Conservation (phyloP, 2,329 filamentous ascomycete species). For the Fusarium tuaranense region DNA sequence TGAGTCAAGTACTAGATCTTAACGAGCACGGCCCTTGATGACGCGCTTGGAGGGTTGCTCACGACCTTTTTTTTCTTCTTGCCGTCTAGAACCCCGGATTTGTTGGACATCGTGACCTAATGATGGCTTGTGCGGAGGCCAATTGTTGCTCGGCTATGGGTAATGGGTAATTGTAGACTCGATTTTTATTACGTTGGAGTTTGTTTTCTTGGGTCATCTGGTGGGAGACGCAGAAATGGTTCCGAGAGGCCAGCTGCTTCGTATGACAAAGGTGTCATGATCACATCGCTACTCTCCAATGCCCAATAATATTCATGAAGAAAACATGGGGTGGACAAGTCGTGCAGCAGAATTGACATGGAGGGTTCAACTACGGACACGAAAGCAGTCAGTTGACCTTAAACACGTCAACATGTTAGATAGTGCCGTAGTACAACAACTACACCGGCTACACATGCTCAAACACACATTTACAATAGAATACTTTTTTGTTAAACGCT, state of each 20-base stretch:
- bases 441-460: neutral
- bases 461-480: neutral
- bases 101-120: neutral
- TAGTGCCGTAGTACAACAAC: neutral
- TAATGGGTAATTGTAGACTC: neutral
- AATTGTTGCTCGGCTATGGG: neutral
- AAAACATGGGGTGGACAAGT: neutral
- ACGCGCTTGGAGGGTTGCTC: neutral
- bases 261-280: constrained; percentile 5
- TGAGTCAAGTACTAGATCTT: constrained; percentile 32
- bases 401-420: neutral
- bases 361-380: neutral
- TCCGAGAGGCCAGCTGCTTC: neutral
- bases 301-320: neutral
- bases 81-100: constrained; percentile 22
- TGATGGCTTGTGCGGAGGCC: neutral
- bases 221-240: neutral
- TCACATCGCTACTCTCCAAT: neutral
- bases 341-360: neutral
- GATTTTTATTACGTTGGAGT: neutral
- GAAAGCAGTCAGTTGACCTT: neutral
- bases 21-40: neutral
- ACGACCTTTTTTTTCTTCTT: neutral
- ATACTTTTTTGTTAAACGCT: constrained; percentile 28
- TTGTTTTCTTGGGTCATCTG: neutral